Conservation (phyloP, 495 filamentous ascomycete species). For the Tetracladium marchalianum region DNA sequence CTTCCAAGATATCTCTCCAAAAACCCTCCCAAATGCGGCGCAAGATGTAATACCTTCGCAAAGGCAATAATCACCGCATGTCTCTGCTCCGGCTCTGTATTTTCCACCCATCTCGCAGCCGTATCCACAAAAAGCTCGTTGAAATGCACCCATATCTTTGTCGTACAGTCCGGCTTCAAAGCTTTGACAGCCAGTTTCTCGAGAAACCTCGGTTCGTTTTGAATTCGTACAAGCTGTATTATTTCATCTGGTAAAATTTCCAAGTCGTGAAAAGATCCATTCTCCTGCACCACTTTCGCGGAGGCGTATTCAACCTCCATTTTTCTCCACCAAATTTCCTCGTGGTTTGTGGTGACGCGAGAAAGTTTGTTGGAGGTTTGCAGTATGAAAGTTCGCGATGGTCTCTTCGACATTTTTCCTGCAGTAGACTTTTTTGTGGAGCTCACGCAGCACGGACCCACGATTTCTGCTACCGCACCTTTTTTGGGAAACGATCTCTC, state of each 20-base stretch:
- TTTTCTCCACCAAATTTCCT: too few species aligned
- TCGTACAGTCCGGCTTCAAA: conserved; percentile 53
- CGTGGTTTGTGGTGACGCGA: too few species aligned
- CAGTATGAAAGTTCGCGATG: too few species aligned
- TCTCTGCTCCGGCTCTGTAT: conserved; percentile 9
- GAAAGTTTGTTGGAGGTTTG: too few species aligned
- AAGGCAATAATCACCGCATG: conserved; percentile 57
- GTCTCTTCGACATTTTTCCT: too few species aligned
- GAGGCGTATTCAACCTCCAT: too few species aligned
- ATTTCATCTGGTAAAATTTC: conserved; percentile 54
- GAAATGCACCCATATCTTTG: conserved; percentile 59
- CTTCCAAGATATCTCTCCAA: conserved; percentile 31
- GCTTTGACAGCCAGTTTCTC: conserved; percentile 58
- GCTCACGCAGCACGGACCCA: too few species aligned
- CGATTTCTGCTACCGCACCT: too few species aligned
- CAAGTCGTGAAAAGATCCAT: conserved; percentile 22
- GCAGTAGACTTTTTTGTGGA: too few species aligned
- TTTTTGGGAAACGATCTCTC: too few species aligned
- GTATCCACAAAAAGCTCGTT: conserved; percentile 67
- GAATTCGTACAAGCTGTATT: conserved; percentile 50
- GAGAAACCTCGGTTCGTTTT: conserved; percentile 54
- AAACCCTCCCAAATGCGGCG: conserved; percentile 56
- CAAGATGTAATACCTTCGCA: conserved; percentile 68
- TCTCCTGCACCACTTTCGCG: too few species aligned
- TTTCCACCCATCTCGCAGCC: conserved; percentile 59